phyloP scores from a whole-genome alignment of 1,284 basidiomycete species.

The Ganoderma boninense region DNA sequence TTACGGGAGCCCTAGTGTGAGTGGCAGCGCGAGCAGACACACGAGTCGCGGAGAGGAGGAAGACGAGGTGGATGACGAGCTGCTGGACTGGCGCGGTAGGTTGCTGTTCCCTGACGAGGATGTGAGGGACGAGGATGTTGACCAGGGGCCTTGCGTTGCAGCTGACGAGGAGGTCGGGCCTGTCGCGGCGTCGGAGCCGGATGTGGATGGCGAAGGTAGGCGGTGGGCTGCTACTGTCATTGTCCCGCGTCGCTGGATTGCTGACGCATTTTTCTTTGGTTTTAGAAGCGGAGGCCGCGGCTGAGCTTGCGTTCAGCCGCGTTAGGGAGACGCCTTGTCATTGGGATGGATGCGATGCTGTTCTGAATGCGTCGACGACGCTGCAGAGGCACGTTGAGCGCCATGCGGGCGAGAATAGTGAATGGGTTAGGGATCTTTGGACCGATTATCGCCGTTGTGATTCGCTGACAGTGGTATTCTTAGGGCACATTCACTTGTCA shows the following conservation, averaged over 20 bases:
- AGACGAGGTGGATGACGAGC: slow-evolving; percentile 23
- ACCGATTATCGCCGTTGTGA: background rate
- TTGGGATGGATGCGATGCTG: slow-evolving; percentile 65
- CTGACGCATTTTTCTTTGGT: slow-evolving; percentile 14
- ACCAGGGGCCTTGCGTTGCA: background rate
- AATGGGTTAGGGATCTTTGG: slow-evolving; percentile 39
- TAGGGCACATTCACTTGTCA: slow-evolving; percentile 47
- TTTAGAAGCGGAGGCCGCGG: slow-evolving; percentile 25
- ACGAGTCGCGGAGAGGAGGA: background rate
- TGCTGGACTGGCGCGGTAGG: slow-evolving; percentile 32
- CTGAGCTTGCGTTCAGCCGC: slow-evolving; percentile 50
- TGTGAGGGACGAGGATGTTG: background rate
- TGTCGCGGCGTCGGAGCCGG: background rate
- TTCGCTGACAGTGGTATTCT: slow-evolving; percentile 7
- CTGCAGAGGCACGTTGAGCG: slow-evolving; percentile 58
- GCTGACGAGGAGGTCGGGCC: background rate
- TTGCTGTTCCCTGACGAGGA: slow-evolving; percentile 5
- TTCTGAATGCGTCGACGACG: slow-evolving; percentile 60
- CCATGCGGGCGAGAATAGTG: slow-evolving; percentile 51
- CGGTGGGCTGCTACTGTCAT: background rate
- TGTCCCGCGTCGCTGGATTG: slow-evolving; percentile 7
- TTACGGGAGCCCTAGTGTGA: background rate
- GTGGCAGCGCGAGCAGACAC: background rate
- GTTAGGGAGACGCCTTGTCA: slow-evolving; percentile 58
- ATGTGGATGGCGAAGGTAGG: background rate